Percentiles rank a stretch among this genome's conserved stretches.
These are phyloP conservation scores for Epipyxis sp. DNA, from an alignment of 108 stramenopile genomes.

Conservation along the genomic window DNA sequence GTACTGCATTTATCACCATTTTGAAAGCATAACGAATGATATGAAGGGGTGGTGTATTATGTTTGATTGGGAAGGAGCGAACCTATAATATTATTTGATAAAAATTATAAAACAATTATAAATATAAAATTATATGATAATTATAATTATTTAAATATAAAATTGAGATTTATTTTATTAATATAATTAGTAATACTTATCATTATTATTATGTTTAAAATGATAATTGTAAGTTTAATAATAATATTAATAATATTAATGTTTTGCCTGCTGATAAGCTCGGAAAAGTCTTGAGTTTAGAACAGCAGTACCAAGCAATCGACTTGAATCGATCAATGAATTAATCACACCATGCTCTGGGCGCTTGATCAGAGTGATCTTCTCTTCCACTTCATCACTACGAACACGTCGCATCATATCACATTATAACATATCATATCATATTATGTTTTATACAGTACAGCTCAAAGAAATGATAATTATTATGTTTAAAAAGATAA, in stretches of 20 bases:
- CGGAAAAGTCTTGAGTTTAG: neutral
- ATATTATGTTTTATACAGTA: too few relatives aligned
- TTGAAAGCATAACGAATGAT: conserved; percentile 2
- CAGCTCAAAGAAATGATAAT: too few relatives aligned
- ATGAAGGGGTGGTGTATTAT: neutral
- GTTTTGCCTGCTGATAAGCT: neutral
- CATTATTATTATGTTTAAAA: neutral
- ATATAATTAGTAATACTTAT: neutral
- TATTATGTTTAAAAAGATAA: too few relatives aligned
- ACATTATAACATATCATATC: too few relatives aligned
- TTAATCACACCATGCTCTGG: neutral
- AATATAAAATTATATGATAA: too few relatives aligned
- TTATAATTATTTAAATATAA: too few relatives aligned
- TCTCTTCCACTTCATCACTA: neutral
- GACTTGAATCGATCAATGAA: neutral
- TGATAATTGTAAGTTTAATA: neutral
- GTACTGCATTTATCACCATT: neutral
- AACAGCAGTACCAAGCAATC: neutral
- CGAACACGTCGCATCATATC: too few relatives aligned
- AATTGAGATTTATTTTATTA: too few relatives aligned
- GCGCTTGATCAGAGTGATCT: neutral
- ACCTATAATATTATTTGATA: too few relatives aligned
- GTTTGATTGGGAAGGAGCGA: too few relatives aligned
- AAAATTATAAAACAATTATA: too few relatives aligned
- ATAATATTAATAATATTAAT: neutral